These are phyloP conservation scores for Gorgonomyces haynaldii DNA, from an alignment of 192 early-diverging fungal species.

Conservation along the genomic window DNA sequence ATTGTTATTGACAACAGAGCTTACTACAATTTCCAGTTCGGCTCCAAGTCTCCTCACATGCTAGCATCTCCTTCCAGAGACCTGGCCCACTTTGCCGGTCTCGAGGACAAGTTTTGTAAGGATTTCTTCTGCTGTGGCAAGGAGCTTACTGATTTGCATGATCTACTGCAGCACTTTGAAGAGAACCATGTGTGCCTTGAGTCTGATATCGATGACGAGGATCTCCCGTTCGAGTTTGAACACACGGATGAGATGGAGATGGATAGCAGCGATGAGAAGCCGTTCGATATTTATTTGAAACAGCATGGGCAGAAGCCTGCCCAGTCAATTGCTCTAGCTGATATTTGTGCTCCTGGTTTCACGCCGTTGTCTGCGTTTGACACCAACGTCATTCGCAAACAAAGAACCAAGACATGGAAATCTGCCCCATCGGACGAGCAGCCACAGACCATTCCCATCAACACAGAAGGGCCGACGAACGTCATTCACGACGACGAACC, in stretches of 20 bases:
- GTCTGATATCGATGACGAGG: constrained; percentile 60
- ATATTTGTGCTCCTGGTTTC: constrained; percentile 21
- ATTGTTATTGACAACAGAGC: not conserved
- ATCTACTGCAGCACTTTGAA: constrained; percentile 92
- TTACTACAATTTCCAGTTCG: constrained; percentile 4
- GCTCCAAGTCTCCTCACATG: constrained; percentile 16
- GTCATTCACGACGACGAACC: constrained; percentile 17
- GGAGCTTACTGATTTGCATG: constrained; percentile 79
- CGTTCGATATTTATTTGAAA: not conserved
- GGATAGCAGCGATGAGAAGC: constrained; percentile 14
- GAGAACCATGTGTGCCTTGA: constrained; percentile 85
- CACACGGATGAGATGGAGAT: constrained; percentile 34
- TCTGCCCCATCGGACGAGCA: too few species aligned
- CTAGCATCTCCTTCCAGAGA: constrained; percentile 28
- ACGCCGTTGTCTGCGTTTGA: constrained; percentile 20
- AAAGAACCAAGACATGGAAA: too few species aligned
- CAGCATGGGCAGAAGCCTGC: too few species aligned
- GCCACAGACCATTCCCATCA: constrained; percentile 20
- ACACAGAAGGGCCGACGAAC: constrained; percentile 21
- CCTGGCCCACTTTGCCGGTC: constrained; percentile 36
- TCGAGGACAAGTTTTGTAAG: constrained; percentile 86
- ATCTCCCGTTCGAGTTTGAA: constrained; percentile 30
- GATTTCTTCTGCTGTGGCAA: constrained; percentile 94
- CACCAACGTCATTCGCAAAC: constrained; percentile 25
- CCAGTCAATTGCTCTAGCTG: constrained; percentile 21